Evolutionary conservation across 257 asterid genomes (phyloP), one percentile per base, ranked within the genome.

Genomic region (Nicotiana paniculata): DNA sequence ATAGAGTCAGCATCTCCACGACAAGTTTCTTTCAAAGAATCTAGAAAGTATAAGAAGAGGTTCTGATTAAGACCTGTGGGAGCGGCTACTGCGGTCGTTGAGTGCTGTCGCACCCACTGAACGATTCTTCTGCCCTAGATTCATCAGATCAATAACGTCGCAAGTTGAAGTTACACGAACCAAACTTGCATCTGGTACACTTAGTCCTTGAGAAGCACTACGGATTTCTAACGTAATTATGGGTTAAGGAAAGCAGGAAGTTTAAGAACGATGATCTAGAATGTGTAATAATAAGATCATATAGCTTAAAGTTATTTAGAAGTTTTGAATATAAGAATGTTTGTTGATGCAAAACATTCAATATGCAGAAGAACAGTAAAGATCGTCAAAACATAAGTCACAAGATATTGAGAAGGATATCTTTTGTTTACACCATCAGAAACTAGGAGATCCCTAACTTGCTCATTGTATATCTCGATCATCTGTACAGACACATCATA

Each of bases 381-480:
- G 79, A 46, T 48, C 24, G 58, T 53, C 9, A 80, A 72, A 48
- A 85, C 9, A 24, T 43, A 6, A 59, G 11, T 59, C 26, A 82
- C 17, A 78, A 48, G 48, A 66, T 66, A 32, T 82, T 62, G 17
- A 53, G 78, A 88, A 93, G 99, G 99, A 96, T 96, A 96, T 96
- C 97, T 93, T 96, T 87, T 96, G 91, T 69, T 91, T 48, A 91
- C 79, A 75, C 97, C 94, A 87, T 92, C 99, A 16, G 93, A 82
- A 21, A 77, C 87, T 43, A 96, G 92, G 84, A 96, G 97, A 88
- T 96, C 99, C 85, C 97, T 89, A 68, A 96, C 99, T 93, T 96
- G 99, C 88, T 96, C 99, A 12, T 96, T 96, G 76, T 96, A 96
- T 81, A 96, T 96, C 90, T 96, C 99, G 37, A 96, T 93, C 99